phyloP scores from a whole-genome alignment of 139 green algal species.

The Marvania coccoides region DNA sequence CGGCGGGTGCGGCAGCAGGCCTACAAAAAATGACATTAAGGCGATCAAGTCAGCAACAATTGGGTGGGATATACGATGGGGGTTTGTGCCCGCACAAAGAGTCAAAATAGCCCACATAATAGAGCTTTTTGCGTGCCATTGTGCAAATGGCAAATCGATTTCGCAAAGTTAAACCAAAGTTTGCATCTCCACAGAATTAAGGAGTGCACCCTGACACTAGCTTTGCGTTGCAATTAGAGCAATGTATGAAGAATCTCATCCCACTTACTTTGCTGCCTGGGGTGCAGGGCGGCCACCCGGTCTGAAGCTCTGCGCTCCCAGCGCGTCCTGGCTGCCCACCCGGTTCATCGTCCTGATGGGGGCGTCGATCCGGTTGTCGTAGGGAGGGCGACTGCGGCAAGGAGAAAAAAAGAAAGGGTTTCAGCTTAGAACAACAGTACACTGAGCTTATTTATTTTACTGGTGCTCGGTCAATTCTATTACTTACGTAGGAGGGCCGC shows the following conservation, averaged over 20 bases:
- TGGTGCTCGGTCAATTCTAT: no score
- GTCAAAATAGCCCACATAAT: neutral
- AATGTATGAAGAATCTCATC: neutral
- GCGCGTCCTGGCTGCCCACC: constrained; percentile 10
- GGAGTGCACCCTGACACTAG: neutral
- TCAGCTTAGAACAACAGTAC: neutral
- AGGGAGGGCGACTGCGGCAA: neutral
- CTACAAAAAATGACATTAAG: neutral
- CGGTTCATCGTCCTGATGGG: constrained; percentile 34
- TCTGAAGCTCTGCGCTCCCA: constrained; percentile 11
- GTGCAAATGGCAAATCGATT: neutral
- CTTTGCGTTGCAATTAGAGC: neutral
- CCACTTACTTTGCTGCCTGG: neutral
- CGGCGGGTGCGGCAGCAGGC: neutral
- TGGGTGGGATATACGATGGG: neutral
- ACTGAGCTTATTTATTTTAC: neutral
- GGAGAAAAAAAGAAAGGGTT: neutral
- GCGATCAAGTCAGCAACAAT: constrained; percentile 1
- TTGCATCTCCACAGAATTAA: neutral
- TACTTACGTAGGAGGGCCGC: neutral
- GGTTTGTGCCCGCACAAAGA: neutral
- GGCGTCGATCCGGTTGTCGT: constrained; percentile 32
- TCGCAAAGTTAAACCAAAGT: neutral
- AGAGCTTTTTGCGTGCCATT: neutral
- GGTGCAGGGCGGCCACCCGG: constrained; percentile 20